Evolutionary conservation across 345 rosid genomes (phyloP).

Genomic region (Gossypium longicalyx): DNA sequence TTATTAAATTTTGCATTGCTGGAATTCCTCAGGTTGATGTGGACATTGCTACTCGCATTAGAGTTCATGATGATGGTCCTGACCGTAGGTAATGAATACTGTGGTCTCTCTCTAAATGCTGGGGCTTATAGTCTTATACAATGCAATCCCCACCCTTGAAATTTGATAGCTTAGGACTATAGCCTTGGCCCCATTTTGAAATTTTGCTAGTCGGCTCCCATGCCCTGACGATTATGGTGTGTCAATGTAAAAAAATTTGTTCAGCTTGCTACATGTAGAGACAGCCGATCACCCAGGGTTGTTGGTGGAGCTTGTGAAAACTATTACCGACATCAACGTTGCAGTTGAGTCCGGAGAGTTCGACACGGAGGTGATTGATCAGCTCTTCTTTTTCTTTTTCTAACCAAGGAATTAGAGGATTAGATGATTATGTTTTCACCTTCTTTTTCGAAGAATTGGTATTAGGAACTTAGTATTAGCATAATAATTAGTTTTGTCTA

Average conservation of each 20-base stretch:
- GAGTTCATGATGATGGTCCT: conserved; percentile 60
- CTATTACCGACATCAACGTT: conserved; percentile 64
- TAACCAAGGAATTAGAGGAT: neutral
- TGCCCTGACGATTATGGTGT: neutral
- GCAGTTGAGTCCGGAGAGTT: conserved; percentile 95
- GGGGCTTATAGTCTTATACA: conserved; percentile 7
- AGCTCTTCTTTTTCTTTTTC: neutral
- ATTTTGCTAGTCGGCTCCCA: neutral
- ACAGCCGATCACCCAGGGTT: conserved; percentile 95
- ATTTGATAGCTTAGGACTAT: conserved; percentile 3
- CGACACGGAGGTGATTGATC: conserved; percentile 72
- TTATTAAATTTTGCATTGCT: conserved; percentile 15
- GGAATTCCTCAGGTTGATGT: conserved; percentile 70
- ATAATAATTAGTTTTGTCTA: neutral
- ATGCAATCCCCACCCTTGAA: conserved; percentile 1
- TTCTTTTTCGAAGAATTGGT: neutral
- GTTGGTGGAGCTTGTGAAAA: conserved; percentile 83
- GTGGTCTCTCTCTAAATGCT: conserved; percentile 11
- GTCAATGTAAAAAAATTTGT: neutral
- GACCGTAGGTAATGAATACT: conserved; percentile 63
- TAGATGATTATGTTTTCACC: neutral
- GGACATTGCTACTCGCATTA: conserved; percentile 84
- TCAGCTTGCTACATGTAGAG: conserved; percentile 87
- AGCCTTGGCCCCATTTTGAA: neutral
- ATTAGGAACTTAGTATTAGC: neutral